Evolutionary conservation across 164 flowering plant species (phyloP).

Genomic region (Umbilicus rupestris): DNA sequence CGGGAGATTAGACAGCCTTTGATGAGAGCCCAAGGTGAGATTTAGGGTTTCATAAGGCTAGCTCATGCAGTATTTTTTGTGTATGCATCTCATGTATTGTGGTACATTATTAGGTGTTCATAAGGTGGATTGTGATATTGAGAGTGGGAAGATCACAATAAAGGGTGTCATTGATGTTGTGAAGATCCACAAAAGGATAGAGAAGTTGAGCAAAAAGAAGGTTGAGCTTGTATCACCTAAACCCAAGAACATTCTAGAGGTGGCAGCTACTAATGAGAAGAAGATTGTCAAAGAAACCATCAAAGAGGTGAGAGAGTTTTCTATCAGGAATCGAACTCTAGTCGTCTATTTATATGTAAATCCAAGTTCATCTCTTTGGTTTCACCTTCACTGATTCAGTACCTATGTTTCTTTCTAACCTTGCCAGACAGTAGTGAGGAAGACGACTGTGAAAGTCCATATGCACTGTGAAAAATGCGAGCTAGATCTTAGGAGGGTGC

Average conservation of each 20-base stretch:
- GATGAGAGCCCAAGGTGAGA: constrained; percentile 39
- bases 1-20: constrained; percentile 45
- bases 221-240: constrained; percentile 19
- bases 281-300: constrained; percentile 21
- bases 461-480: constrained; percentile 61
- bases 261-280: constrained; percentile 3
- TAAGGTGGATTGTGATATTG: constrained; percentile 36
- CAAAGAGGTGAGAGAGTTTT: constrained; percentile 20
- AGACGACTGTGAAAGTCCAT: constrained; percentile 35
- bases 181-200: constrained; percentile 29
- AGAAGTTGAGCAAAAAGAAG: constrained; percentile 31
- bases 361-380: not conserved
- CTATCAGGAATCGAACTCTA: too few relatives aligned
- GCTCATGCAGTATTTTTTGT: too few relatives aligned
- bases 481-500: constrained; percentile 29
- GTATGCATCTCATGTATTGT: not conserved
- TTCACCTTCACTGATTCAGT: not conserved
- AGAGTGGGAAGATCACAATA: constrained; percentile 41
- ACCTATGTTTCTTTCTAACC: constrained; percentile 14
- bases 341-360: not conserved
- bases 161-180: constrained; percentile 40
- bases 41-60: not conserved
- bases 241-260: constrained; percentile 15
- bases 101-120: constrained; percentile 38
- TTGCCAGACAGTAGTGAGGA: constrained; percentile 13